phyloP scores from a whole-genome alignment of 495 filamentous ascomycete species.

The Terfezia claveryi region DNA sequence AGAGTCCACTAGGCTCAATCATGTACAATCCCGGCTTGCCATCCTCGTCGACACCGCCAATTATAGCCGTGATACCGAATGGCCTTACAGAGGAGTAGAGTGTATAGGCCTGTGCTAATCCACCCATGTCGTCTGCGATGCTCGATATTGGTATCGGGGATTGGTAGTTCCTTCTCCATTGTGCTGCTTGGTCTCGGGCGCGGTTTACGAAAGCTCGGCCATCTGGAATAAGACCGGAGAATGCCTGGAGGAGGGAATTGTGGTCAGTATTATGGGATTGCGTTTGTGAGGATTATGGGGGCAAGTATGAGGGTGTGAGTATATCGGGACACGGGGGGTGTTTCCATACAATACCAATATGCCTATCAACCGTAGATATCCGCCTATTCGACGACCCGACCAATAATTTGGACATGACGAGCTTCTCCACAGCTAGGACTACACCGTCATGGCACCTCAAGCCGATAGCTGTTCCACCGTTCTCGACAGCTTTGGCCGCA shows the following conservation, averaged over 20 bases:
- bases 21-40: conserved; percentile 90
- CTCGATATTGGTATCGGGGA: conserved; percentile 68
- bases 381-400: conserved; percentile 88
- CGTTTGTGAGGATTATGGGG: neutral
- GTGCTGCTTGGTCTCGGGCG: conserved; percentile 75
- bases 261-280: neutral
- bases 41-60: conserved; percentile 81
- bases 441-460: conserved; percentile 95
- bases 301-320: neutral
- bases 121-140: conserved; percentile 73
- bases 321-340: conserved; percentile 1
- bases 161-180: conserved; percentile 78
- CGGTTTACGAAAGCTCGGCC: conserved; percentile 86
- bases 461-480: conserved; percentile 87
- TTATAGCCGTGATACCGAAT: conserved; percentile 85
- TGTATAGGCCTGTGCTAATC: conserved; percentile 91
- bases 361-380: conserved; percentile 81
- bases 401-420: conserved; percentile 81
- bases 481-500: conserved; percentile 94
- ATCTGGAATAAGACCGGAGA: conserved; percentile 80
- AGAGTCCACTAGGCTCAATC: conserved; percentile 90
- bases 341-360: conserved; percentile 66
- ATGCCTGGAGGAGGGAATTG: conserved; percentile 36
- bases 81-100: conserved; percentile 89
- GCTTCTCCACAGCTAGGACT: conserved; percentile 88